Base-by-base conservation (phyloP, 2,329 filamentous ascomycete species). In the Epicoccum nigrum region DNA sequence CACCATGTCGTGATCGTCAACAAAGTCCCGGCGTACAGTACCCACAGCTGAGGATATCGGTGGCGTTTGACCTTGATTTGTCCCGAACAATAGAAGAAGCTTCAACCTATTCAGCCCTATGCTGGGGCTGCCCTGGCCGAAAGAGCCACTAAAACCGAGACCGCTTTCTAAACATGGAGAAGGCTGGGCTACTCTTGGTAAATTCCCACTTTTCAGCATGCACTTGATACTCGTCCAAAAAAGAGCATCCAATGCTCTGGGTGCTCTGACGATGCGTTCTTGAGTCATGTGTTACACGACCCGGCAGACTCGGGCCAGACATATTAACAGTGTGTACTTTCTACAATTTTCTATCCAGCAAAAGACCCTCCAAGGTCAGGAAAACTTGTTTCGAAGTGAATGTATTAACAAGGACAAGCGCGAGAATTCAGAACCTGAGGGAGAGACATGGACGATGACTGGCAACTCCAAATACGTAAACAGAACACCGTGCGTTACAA, bases 371-470 rank as follows among this genome's bases (percentile, higher is more conserved):
- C 9, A 15, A 16, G 42, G 42, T 30, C 37, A 11, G 20, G 11
- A 42, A 46, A 27, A 39, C 42, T 42, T 51, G 43, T 43, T 38
- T 19, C 30, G 49, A 51, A 51, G 43, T 6, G 49, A 46, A 51
- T 25, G 7, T 27, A 33, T 38, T 3, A 12, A 19, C 9, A 11
- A 16, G 9, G 16, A 33, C 21, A 28, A 41, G 27, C 11, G 16
- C 35, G 4, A 30, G 30, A 16, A 38, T 55, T 56, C 57, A 60
- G 59, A 55, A 52, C 23, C 17, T 55, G 16, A 59, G 54, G 15
- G 60, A 62, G 60, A 54, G 54, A 61, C 54, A 55, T 62, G 57
- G 59, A 57, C 51, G 32, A 41, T 13, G 35, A 32, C 16, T 15
- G 27, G 31, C 42, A 44, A 21, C 12, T 15, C 39, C 28, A n/a